A percentile compares a stretch with the other conserved stretches of the same genome.
phyloP scores from a whole-genome alignment of 108 stramenopile species.

The Nannochloropsis oceanica region DNA sequence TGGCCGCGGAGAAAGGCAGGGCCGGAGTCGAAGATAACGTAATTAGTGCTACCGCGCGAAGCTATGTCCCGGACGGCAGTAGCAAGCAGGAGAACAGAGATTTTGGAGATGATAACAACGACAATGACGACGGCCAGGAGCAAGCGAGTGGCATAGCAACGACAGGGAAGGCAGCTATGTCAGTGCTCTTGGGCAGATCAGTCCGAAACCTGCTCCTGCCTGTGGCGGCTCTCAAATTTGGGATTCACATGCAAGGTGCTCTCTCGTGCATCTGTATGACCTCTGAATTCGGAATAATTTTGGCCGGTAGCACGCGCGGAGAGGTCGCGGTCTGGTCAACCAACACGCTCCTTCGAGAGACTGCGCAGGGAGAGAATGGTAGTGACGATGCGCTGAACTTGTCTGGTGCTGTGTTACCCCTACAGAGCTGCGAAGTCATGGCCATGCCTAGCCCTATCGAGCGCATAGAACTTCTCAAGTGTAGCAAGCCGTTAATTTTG shows the following conservation, averaged over 20 bases:
- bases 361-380: background rate
- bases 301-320: background rate
- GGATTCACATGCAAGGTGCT: background rate
- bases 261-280: background rate
- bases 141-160: background rate
- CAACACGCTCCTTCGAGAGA: background rate
- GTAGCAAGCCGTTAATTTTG: background rate
- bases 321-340: background rate
- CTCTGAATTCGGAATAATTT: background rate
- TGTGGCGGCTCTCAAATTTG: background rate
- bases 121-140: background rate
- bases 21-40: background rate
- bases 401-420: background rate
- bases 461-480: background rate
- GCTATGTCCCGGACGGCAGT: background rate
- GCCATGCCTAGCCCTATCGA: background rate
- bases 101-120: background rate
- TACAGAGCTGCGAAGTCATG: background rate
- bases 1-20: background rate
- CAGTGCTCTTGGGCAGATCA: background rate
- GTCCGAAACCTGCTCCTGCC: background rate
- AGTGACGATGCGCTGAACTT: background rate
- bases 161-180: background rate
- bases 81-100: background rate
- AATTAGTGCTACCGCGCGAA: background rate